Evolutionary conservation across 2,329 filamentous ascomycete species (phyloP), one percentile per base, ranked within the genome.

Genomic region (Ophiostoma sp.): DNA sequence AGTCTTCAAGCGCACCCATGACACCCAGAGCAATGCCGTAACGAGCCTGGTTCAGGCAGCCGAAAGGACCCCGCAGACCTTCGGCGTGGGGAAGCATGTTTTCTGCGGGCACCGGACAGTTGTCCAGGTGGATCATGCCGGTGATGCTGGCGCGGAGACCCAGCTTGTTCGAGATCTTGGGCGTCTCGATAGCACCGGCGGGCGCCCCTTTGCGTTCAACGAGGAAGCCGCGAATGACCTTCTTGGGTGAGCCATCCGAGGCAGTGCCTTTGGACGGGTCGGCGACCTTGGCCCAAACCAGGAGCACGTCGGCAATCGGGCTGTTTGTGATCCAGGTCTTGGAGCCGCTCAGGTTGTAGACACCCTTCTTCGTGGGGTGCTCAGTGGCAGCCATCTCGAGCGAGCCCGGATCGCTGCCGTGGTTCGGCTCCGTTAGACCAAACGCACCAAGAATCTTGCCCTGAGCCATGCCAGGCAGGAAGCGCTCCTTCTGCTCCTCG

Each of bases 251-350:
- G 64, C 69, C 69, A 41, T 70, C 68, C 7, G 18, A 18, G 62
- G 44, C 45, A 14, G 38, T 52, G 27, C 67, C 67, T 83, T 96
- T 97, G 71, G 93, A 93, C 36, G 92, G 96, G 73, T 90, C 90
- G 72, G 95, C 87, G 64, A 97, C 80, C 81, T 96, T 97, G 0
- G 94, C 95, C 95, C 95, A 99, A 2, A 96, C 88, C 66, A 96
- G 79, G 67, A 94, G 79, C 5, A 95, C 82, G 74, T 95, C 91
- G 1, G 91, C 86, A 74, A 96, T 94, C 8, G 92, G 92, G 14
- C 89, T 93, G 79, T 96, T 96, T 12, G 92, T 96, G 75, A 96
- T 96, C 92, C 92, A 96, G 0, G 92, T 95, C 82, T 96, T 96
- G 64, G 89, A 81, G 4, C 92, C 92, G 64, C 85, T 89, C 36